Evolutionary conservation across 2,329 filamentous ascomycete genomes (phyloP), one percentile per base, ranked within the genome.

Genomic region (Hortaea werneckii): DNA sequence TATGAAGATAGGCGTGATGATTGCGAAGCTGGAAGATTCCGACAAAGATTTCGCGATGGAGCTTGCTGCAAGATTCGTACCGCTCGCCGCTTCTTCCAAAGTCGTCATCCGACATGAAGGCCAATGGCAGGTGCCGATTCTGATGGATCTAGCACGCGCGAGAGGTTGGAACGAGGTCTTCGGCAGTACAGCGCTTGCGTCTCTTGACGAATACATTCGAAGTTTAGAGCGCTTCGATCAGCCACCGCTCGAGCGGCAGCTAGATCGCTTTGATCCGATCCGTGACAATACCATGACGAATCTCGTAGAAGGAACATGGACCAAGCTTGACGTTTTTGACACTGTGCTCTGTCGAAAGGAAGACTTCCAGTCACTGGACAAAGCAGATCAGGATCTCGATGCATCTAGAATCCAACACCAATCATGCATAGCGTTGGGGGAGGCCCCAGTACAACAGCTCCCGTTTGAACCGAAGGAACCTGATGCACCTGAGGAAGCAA

Each of bases 61-160:
- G 10, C 58, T 73, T 6, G 65, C 68, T 42, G 65, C 65, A 20
- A 61, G 66, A 41, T 62, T 74, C 11, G 63, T 69, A 2, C 62
- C 67, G 0, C 65, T 71, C 12, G 67, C 66, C 0, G 65, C 70
- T 4, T 74, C 70, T 30, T 68, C 70, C 4, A 76, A 75, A 49
- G 67, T 75, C 1, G 67, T 70, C 29, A 68, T 76, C n/a, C 65
- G 74, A 6, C 72, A 76, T 47, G 74, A 76, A 55, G 71, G 73
- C 1, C 73, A 72, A 44, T 74, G 67, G 65, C 68, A 65, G 8
- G 67, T 70, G 45, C 72, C 67, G 3, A 63, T 64, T 4, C 51
- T 74, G 1, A 71, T 68, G 50, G 63, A 68, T 11, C 58, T 68
- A 29, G 68, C 67, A 1, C 54, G 56, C 13, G 44, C 51, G 5